These are phyloP conservation scores for Musa balbisiana DNA, from an alignment of 202 grass and related monocot species.

Conservation along the genomic window DNA sequence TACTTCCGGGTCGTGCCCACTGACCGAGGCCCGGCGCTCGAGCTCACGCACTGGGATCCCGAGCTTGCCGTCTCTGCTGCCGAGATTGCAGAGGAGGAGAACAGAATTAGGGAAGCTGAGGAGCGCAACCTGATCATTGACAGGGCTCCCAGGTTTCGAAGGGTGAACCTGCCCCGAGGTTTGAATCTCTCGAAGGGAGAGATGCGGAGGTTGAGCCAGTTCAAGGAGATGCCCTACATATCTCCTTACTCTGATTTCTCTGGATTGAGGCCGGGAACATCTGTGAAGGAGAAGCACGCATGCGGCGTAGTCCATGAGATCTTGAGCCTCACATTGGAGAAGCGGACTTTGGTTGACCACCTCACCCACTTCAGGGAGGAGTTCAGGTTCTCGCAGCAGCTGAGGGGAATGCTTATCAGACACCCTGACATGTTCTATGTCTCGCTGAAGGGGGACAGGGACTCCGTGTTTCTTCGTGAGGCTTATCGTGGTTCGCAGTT, in stretches of 20 bases:
- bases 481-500: conserved; percentile 76
- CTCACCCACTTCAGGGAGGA: conserved; percentile 90
- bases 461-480: conserved; percentile 87
- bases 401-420: conserved; percentile 77
- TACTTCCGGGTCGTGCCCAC: conserved; percentile 68
- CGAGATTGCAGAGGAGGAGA: conserved; percentile 75
- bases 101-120: conserved; percentile 39
- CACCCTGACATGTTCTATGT: conserved; percentile 96
- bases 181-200: conserved; percentile 68
- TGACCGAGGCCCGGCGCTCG: conserved; percentile 68
- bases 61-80: conserved; percentile 63
- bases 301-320: conserved; percentile 85
- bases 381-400: conserved; percentile 75
- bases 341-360: conserved; percentile 78
- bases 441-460: conserved; percentile 76
- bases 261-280: conserved; percentile 36
- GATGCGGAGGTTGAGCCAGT: conserved; percentile 40
- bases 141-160: conserved; percentile 62
- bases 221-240: conserved; percentile 65
- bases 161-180: conserved; percentile 72
- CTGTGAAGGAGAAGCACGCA: conserved; percentile 84
- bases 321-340: conserved; percentile 78
- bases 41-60: conserved; percentile 89
- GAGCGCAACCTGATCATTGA: conserved; percentile 91
- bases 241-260: conserved; percentile 89